Conservation (phyloP, 164 flowering plant species). For the Buxus sempervirens region DNA sequence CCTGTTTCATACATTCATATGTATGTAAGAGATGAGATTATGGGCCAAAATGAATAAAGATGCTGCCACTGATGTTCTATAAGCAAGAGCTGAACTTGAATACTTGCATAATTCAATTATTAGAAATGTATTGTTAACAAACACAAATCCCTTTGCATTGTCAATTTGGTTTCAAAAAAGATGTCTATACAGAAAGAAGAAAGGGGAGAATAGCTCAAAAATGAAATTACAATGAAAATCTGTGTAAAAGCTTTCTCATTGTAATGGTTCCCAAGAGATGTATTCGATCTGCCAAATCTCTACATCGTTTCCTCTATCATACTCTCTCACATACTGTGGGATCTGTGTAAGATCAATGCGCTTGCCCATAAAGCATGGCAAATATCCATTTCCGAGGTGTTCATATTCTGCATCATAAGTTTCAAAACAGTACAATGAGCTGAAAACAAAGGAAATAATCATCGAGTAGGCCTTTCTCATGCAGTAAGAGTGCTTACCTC, state of each 20-base stretch:
- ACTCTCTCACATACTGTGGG: slow-evolving; percentile 63
- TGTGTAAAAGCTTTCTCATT: not conserved
- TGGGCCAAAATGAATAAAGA: not conserved
- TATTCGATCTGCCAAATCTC: slow-evolving; percentile 81
- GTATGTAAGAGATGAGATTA: not conserved
- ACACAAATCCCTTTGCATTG: too few species aligned
- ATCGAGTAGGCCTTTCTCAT: not conserved
- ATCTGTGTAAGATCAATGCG: slow-evolving; percentile 47
- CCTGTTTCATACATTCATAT: slow-evolving; percentile 5
- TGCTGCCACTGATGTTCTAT: not conserved
- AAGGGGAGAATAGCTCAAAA: too few species aligned
- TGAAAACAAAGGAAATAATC: not conserved
- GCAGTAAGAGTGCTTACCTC: slow-evolving; percentile 29
- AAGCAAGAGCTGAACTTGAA: not conserved
- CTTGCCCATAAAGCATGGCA: slow-evolving; percentile 49
- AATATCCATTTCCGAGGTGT: slow-evolving; percentile 8
- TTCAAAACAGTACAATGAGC: slow-evolving; percentile 4
- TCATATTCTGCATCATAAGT: slow-evolving; percentile 38
- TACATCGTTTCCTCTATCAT: slow-evolving; percentile 71
- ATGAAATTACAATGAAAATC: too few species aligned
- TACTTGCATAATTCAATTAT: too few species aligned
- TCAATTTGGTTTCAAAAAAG: too few species aligned
- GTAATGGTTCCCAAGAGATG: slow-evolving; percentile 3
- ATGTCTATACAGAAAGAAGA: too few species aligned
- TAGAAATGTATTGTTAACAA: too few species aligned